Conservation (phyloP, 163 green algal genomes). For the Chloroidium sp. region DNA sequence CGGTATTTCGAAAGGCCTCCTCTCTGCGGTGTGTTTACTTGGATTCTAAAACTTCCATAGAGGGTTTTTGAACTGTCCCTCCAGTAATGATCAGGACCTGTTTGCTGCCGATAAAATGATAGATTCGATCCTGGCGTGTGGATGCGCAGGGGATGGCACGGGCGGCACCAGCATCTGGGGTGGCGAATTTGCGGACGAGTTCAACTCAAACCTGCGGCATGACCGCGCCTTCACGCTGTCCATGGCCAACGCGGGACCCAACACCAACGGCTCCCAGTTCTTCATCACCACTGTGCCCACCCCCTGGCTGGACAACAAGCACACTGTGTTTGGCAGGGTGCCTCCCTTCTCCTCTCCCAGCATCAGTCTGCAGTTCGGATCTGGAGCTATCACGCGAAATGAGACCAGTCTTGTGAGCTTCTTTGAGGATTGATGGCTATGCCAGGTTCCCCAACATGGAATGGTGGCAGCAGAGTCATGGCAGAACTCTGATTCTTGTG, state of each 20-base stretch:
- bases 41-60: too few species aligned
- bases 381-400: too few species aligned
- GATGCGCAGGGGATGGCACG: slow-evolving; percentile 78
- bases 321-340: slow-evolving; percentile 89
- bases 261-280: slow-evolving; percentile 72
- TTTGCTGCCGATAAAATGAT: not conserved
- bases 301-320: slow-evolving; percentile 96
- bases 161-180: slow-evolving; percentile 96
- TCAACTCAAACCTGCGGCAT: slow-evolving; percentile 75
- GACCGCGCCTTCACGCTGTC: slow-evolving; percentile 83
- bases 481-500: too few species aligned
- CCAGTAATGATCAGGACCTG: too few species aligned
- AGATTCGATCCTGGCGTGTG: not conserved
- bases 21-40: too few species aligned
- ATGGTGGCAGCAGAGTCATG: too few species aligned
- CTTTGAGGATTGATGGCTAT: too few species aligned
- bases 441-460: too few species aligned
- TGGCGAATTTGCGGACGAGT: slow-evolving; percentile 96
- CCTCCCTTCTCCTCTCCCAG: not conserved
- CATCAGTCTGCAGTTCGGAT: too few species aligned
- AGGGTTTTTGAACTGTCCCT: too few species aligned
- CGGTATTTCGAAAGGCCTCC: too few species aligned
- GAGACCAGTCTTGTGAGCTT: too few species aligned
- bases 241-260: slow-evolving; percentile 83
- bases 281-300: slow-evolving; percentile 96